Evolutionary conservation across 345 rosid genomes (phyloP), one percentile per base, ranked within the genome.

Genomic region (Mercurialis annua): DNA sequence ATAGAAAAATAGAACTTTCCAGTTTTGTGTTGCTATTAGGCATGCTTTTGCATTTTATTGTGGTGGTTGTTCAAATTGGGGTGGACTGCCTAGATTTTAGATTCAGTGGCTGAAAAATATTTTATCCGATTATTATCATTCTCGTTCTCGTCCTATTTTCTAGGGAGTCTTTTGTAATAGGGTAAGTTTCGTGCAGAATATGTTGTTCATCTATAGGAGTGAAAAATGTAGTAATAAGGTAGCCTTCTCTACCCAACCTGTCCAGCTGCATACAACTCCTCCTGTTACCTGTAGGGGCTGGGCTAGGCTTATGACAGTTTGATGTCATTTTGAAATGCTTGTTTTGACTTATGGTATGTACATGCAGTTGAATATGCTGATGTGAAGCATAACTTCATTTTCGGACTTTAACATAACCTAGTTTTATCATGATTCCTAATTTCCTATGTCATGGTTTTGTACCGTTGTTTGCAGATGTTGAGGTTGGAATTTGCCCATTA

Each of bases 401-500:
- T 31, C 34, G 38, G 26, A 9, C 20, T 27, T 16, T 47, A 17
- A 44, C 62, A 29, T 27, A 38, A 11, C 44, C 47, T 29, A 11
- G 16, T n/a, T 31, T 10, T 48, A 47, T 16, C 2, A 5, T 26
- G 20, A 16, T 6, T 31, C 31, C 15, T 29, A 5, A 23, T 15
- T 20, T 29, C 24, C n/a, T n/a, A n/a, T n/a, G n/a, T n/a, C n/a
- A n/a, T n/a, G 17, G 9, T 4, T 54, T 17, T 23, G 5, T 36
- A 11, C 33, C 40, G 34, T 48, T 17, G 40, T 59, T n/a, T 51
- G 16, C 65, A 94, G 99, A 85, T 91, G 74, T 66, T 87, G 71
- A 84, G 78, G 57, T 72, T 94, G 83, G 99, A 91, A 81, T 94
- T 94, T 79, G 85, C 84, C 53, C 97, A 94, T 76, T 94, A 94